These are phyloP conservation scores for Spiromastix sp. DNA, from an alignment of 2,329 filamentous ascomycete species.

Conservation along the genomic window DNA sequence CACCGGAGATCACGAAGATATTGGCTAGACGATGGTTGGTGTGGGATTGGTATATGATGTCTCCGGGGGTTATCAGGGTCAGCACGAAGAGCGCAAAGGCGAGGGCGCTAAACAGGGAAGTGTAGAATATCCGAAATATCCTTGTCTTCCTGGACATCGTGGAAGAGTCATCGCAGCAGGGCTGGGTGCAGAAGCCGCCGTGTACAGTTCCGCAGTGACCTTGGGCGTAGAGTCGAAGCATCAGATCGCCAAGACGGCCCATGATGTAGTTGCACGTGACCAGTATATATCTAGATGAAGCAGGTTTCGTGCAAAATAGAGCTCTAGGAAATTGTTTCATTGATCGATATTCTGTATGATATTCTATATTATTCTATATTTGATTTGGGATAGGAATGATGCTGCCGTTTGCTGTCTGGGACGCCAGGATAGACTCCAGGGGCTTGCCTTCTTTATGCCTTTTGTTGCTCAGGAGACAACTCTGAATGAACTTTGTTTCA, in stretches of 20 bases:
- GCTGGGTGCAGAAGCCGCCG: neutral
- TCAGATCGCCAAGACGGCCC: neutral
- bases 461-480: too few species aligned
- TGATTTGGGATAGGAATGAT: too few species aligned
- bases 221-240: constrained; percentile 1
- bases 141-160: constrained; percentile 11
- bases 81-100: constrained; percentile 63
- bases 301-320: too few species aligned
- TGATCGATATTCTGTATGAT: too few species aligned
- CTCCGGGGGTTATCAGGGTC: constrained; percentile 68
- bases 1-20: constrained; percentile 68
- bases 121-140: constrained; percentile 73
- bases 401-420: too few species aligned
- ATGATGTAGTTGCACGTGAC: constrained; percentile 2
- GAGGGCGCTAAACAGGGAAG: constrained; percentile 64
- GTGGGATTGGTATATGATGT: constrained; percentile 69
- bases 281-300: neutral
- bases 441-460: too few species aligned
- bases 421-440: too few species aligned
- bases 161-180: constrained; percentile 1
- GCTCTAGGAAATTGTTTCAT: too few species aligned
- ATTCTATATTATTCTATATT: too few species aligned
- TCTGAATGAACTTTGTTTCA: too few species aligned
- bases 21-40: constrained; percentile 60
- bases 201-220: neutral